A percentile compares a stretch with the other conserved stretches of the same genome.
Conservation (phyloP, 805 yeast genomes). For the Candida nemodendra region DNA sequence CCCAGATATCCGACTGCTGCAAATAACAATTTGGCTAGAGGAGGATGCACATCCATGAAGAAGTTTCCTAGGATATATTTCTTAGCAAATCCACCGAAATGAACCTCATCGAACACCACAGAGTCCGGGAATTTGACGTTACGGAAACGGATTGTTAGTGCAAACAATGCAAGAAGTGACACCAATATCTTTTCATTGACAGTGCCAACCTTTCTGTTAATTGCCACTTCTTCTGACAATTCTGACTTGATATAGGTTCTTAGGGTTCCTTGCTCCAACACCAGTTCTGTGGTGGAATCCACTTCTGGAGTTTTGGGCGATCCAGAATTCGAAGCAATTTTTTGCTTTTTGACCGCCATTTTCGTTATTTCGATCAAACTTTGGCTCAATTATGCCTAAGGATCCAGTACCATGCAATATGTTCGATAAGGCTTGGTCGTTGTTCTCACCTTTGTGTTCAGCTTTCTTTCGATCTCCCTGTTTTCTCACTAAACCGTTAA, state of each 20-base stretch:
- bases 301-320: conserved; percentile 5
- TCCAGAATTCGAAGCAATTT: not conserved
- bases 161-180: conserved; percentile 39
- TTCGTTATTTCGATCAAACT: not conserved
- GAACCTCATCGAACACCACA: conserved; percentile 97
- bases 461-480: no score
- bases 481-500: no score
- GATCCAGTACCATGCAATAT: no score
- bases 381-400: not conserved
- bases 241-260: conserved; percentile 57
- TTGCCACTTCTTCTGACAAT: conserved; percentile 41
- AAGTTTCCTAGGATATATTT: conserved; percentile 73
- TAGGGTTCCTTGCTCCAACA: conserved; percentile 46
- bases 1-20: conserved; percentile 68
- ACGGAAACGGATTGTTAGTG: conserved; percentile 59
- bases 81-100: conserved; percentile 95
- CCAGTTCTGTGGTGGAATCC: conserved; percentile 40
- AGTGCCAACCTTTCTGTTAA: conserved; percentile 40
- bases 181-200: conserved; percentile 41
- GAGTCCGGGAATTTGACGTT: conserved; percentile 67
- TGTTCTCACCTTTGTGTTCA: no score
- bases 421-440: no score
- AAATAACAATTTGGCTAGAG: conserved; percentile 75
- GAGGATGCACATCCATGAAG: conserved; percentile 90
- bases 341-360: not conserved